Evolutionary conservation across 805 yeast species (phyloP).

Genomic region (Sugiyamaella mastotermitis): DNA sequence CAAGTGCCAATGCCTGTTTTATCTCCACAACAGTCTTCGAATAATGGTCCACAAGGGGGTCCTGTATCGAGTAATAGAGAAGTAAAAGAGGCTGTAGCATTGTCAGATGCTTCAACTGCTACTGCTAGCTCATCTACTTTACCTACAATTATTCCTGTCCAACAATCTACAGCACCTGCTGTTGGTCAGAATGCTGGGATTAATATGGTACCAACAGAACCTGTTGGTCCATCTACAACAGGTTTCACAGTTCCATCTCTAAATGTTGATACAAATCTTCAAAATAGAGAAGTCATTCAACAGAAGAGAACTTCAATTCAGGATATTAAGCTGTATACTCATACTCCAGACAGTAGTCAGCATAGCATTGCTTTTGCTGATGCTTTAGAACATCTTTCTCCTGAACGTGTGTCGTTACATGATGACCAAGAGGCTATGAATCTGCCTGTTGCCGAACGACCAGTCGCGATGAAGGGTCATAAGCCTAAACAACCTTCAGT

Average conservation of each 20-base stretch:
- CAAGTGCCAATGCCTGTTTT: no score
- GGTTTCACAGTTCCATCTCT: no score
- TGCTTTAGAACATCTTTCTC: not conserved
- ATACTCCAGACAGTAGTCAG: no score
- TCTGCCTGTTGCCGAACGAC: not conserved
- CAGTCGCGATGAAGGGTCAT: not conserved
- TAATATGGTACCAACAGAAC: not conserved
- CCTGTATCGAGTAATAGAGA: no score
- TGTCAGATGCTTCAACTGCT: slow-evolving; percentile 1
- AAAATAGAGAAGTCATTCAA: no score
- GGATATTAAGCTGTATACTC: slow-evolving; percentile 5
- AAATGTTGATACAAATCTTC: no score
- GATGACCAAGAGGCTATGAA: not conserved
- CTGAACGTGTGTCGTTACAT: not conserved
- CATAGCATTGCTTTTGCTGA: no score
- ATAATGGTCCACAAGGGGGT: no score
- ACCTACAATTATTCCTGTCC: no score
- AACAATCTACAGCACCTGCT: no score
- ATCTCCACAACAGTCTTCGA: no score
- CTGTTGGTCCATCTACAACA: not conserved
- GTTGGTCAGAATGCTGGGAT: not conserved
- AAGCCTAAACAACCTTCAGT: slow-evolving; percentile 12
- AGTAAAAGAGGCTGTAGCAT: no score
- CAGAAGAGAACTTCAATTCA: slow-evolving; percentile 1
- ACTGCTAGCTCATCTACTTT: not conserved